Evolutionary conservation across 75 land plant species (phyloP), one percentile per base, ranked within the genome.

Genomic region (Adiantum capillusveneris): DNA sequence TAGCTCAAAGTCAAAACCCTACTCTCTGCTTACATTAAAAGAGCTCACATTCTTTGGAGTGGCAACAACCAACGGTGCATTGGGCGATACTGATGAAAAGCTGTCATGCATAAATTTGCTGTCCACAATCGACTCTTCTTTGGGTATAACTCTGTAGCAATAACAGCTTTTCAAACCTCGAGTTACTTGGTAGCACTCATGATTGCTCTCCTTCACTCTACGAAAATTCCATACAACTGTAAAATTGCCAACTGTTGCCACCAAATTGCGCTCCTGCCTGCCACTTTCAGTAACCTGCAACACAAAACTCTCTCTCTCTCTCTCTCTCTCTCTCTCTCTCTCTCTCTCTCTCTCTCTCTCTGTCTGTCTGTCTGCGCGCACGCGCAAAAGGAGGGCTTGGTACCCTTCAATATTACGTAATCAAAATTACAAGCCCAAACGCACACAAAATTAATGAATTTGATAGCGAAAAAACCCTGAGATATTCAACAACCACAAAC

Each of bases 51-150:
- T 81, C 75, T 71, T 79, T 7, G 85, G 81, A 13, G 98, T 94
- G 11, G 96, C 96, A 25, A 93, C 96, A 30, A 93, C 93, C 65
- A 93, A 59, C 17, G 98, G 96, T 16, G 97, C 98, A 58, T 90
- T 91, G 11, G 97, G 88, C 1, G 87, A 79, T 6, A 11, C 20
- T 6, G 51, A 48, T 48, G 51, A 11, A 48, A 16, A 48, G 18
- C 18, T 48, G 5, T 48, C 51, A 36, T 72, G 69, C 75, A 72
- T 72, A 26, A 72, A 72, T 39, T 26, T 66, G 62, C 75, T 72
- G 31, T 72, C 75, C 41, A 72, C 75, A 29, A 72, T 72, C 13
- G 61, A 65, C 50, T 65, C 70, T 11, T 72, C 75, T 44, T 66
- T 72, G 0, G 70, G 70, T 11, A 72, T 62, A 48, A 72, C 51